Percentiles rank a stretch among this genome's conserved stretches.
Conservation (phyloP, 306 rosid species). For the Castanospermum australe region DNA sequence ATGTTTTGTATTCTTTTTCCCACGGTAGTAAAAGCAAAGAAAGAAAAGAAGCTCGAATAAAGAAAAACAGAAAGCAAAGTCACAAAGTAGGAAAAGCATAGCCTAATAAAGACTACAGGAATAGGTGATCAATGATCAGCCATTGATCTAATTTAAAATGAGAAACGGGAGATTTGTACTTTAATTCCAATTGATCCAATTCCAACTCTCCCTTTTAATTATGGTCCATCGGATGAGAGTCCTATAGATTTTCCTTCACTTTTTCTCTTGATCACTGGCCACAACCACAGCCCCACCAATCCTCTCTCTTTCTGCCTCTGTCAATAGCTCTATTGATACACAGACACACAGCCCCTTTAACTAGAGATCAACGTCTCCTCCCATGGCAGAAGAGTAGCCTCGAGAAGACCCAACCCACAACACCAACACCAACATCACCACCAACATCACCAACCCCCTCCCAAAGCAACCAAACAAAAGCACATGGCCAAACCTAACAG, state of each 20-base stretch:
- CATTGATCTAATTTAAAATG: slow-evolving; percentile 16
- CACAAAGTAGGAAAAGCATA: slow-evolving; percentile 5
- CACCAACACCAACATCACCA: neutral
- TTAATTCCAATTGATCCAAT: slow-evolving; percentile 15
- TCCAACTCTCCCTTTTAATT: neutral
- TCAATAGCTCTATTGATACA: neutral
- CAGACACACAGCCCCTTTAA: neutral
- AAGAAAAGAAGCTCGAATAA: slow-evolving; percentile 9
- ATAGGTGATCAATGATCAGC: neutral
- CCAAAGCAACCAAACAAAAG: neutral
- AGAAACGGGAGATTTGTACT: neutral
- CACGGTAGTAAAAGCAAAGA: slow-evolving; percentile 13
- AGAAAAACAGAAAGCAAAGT: slow-evolving; percentile 32
- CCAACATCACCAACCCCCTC: neutral
- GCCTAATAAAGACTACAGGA: slow-evolving; percentile 6
- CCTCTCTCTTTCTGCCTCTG: neutral
- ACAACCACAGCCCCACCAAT: slow-evolving; percentile 2
- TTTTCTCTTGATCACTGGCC: slow-evolving; percentile 21
- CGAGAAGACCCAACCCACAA: slow-evolving; percentile 21
- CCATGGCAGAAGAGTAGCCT: slow-evolving; percentile 30
- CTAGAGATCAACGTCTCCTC: neutral
- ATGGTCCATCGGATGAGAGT: slow-evolving; percentile 28
- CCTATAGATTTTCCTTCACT: slow-evolving; percentile 28
- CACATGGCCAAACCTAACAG: neutral
- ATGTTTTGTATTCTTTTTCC: neutral